These are phyloP conservation scores for Pythium rishiriense DNA, from an alignment of 352 stramenopile genomes.

Conservation along the genomic window DNA sequence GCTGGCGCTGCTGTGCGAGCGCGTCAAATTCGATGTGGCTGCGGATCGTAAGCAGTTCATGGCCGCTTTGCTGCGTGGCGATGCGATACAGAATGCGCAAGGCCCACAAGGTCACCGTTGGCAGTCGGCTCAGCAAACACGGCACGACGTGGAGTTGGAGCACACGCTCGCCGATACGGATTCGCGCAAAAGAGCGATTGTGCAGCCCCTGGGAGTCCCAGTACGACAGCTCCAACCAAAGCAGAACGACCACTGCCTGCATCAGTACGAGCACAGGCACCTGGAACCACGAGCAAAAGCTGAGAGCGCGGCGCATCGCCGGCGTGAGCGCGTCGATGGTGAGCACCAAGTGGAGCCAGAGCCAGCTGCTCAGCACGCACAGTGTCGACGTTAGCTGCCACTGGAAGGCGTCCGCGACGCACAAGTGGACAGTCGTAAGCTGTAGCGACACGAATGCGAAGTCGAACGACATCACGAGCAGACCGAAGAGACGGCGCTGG, in stretches of 20 bases:
- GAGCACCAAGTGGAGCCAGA: slow-evolving; percentile 34
- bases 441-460: slow-evolving; percentile 39
- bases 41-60: slow-evolving; percentile 30
- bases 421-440: slow-evolving; percentile 18
- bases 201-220: slow-evolving; percentile 19
- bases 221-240: slow-evolving; percentile 18
- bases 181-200: slow-evolving; percentile 21
- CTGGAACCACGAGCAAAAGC: slow-evolving; percentile 15
- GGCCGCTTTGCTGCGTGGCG: slow-evolving; percentile 1
- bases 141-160: slow-evolving; percentile 27
- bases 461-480: slow-evolving; percentile 31
- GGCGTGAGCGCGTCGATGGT: slow-evolving; percentile 31
- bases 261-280: slow-evolving; percentile 14
- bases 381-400: slow-evolving; percentile 16
- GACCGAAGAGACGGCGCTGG: slow-evolving; percentile 9
- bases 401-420: slow-evolving; percentile 31
- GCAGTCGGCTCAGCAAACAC: slow-evolving; percentile 28
- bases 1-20: background rate
- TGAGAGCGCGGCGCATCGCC: slow-evolving; percentile 18
- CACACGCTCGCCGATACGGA: background rate
- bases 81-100: slow-evolving; percentile 31
- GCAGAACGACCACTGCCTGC: background rate
- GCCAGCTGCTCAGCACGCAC: slow-evolving; percentile 12
- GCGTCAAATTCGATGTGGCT: slow-evolving; percentile 29
- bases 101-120: slow-evolving; percentile 21